Conservation (phyloP, 495 filamentous ascomycete species). For the Penicillium lividum region DNA sequence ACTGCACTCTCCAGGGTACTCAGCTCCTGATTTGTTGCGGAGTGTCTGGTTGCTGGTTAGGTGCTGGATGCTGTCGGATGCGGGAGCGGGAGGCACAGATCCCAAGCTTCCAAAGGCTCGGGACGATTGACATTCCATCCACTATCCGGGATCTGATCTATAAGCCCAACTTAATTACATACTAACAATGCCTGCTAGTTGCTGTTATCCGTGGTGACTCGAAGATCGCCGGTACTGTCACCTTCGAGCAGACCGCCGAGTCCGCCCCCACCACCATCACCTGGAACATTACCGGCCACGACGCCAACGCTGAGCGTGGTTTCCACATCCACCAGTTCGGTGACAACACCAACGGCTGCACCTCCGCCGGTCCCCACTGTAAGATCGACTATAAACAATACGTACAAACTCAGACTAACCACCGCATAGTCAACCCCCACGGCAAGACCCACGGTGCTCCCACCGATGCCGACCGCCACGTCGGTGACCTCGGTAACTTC, state of each 20-base stretch:
- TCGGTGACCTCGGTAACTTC: constrained; percentile 97
- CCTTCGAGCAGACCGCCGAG: constrained; percentile 90
- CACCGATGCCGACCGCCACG: constrained; percentile 78
- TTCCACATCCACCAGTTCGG: constrained; percentile 98
- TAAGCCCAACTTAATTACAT: not conserved
- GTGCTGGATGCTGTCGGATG: constrained; percentile 7
- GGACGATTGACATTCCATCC: constrained; percentile 6
- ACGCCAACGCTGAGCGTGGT: constrained; percentile 92
- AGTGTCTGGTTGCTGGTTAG: constrained; percentile 7
- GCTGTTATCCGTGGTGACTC: constrained; percentile 96
- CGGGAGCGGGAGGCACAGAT: constrained; percentile 2
- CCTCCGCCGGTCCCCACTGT: constrained; percentile 95
- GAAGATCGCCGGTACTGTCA: constrained; percentile 86
- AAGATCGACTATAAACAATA: constrained; percentile 35
- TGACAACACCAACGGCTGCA: constrained; percentile 99
- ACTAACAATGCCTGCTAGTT: constrained; percentile 54
- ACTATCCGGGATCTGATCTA: constrained; percentile 16
- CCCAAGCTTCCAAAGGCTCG: not conserved
- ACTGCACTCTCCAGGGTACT: not conserved
- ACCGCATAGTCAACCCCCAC: constrained; percentile 81
- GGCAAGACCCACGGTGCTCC: constrained; percentile 90
- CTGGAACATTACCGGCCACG: constrained; percentile 90
- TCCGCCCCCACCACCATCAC: constrained; percentile 76
- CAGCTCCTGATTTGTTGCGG: not conserved
- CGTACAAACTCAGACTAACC: not conserved